Evolutionary conservation across 805 yeast species (phyloP).

Genomic region (Starmerella apis): DNA sequence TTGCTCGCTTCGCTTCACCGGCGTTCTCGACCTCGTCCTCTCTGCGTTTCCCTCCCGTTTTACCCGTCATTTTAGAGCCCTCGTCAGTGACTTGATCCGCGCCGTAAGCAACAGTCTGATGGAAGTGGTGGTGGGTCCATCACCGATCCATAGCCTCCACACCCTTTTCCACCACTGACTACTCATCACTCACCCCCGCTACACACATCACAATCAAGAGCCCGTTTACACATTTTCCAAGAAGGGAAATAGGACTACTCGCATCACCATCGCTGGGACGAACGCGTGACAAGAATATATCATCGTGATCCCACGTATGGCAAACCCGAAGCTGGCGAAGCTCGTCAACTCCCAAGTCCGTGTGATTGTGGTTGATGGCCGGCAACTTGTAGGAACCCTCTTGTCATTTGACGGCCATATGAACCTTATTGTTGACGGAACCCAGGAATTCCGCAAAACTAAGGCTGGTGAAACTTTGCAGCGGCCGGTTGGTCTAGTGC

Average conservation of each 20-base stretch:
- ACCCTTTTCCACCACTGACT: constrained; percentile 2
- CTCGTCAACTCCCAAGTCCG: constrained; percentile 63
- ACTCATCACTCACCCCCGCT: too few relatives aligned
- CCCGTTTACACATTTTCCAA: too few relatives aligned
- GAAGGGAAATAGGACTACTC: too few relatives aligned
- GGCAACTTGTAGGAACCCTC: constrained; percentile 67
- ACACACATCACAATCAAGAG: too few relatives aligned
- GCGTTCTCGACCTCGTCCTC: constrained; percentile 1
- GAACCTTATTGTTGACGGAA: constrained; percentile 63
- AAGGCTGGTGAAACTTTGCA: constrained; percentile 54
- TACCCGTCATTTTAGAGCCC: background rate
- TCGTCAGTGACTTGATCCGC: background rate
- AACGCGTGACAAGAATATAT: background rate
- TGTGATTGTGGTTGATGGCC: constrained; percentile 64
- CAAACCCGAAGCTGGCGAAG: constrained; percentile 40
- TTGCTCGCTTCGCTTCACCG: background rate
- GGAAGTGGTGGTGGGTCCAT: background rate
- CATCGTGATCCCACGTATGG: background rate
- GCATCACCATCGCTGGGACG: background rate
- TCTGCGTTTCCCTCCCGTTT: background rate
- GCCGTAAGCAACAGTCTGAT: constrained; percentile 3
- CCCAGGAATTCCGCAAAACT: constrained; percentile 72
- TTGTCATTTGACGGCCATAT: constrained; percentile 79
- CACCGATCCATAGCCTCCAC: background rate
- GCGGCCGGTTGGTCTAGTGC: constrained; percentile 67